Base-by-base conservation (phyloP, 495 filamentous ascomycete species). In the Aspergillus egyptiacus region DNA sequence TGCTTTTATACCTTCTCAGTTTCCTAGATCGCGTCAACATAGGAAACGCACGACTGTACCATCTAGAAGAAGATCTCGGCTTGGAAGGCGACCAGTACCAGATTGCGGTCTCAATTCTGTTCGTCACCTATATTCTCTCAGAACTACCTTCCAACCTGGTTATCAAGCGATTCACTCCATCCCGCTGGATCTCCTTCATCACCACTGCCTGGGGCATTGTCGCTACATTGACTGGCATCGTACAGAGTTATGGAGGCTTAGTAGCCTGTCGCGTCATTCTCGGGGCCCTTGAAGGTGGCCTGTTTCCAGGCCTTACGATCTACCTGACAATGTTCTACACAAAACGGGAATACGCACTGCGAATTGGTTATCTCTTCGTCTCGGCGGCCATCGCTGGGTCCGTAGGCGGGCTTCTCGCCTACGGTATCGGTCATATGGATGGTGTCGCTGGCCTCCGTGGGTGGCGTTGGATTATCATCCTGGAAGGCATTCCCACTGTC, bases 291-390 rank as follows among this genome's bases (percentile, higher is more conserved):
- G 84, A 86, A 61, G 82, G 81, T 0, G 82, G 82, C 3, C 72
- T 91, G 6, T 88, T 91, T 55, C 87, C 87, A 0, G 78, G 77
- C 22, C 65, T 79, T 14, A 71, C 74, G 28, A 59, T 78, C 32
- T 79, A 81, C 42, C 44, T 77, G 19, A 73, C 71, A 1, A 67
- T 72, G 58, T 72, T 76, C 11, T 77, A 79, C 56, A 68, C 71
- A 0, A 65, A 73, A 5, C 66, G 66, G 40, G 70, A 76, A 38
- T 70, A 72, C 30, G 66, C 70, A 6, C 68, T 70, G 34, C 67
- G 71, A 0, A 46, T 55, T 17, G 48, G 46, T 14, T 55, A 55
- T 15, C 53, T 55, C 14, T 62, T 74, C 56, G 67, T 64, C 23
- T 72, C 66, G 46, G 69, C 66, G 8, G 71, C 71, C 4, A 63